Evolutionary conservation across 2,329 filamentous ascomycete species (phyloP), one percentile per base, ranked within the genome.

Genomic region (Diaporthe citriasiana): DNA sequence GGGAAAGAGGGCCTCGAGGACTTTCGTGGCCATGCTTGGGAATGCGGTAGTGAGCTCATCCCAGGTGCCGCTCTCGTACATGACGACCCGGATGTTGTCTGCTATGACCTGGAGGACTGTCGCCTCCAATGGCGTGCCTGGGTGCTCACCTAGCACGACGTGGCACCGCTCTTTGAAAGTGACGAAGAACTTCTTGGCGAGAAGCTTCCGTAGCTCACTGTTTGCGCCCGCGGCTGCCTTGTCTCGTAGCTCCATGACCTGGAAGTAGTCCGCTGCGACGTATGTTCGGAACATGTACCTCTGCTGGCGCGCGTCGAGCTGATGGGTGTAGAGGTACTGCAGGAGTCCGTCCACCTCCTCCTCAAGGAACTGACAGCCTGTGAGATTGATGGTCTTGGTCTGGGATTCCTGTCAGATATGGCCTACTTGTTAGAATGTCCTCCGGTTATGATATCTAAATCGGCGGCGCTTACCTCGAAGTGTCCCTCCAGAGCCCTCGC

Each of bases 261-360:
- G 53, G 53, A 73, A 73, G 63, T 73, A 68, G 53, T 73, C 71
- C 33, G 71, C 71, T 42, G 60, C 8, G 12, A 45, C 2, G 35
- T n/a, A 68, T 4, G 71, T 25, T 1, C 4, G 3, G 40, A 70
- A 10, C 2, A 45, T 33, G 6, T 70, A 2, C 3, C 6, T 12
- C 9, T 13, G 27, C 63, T 73, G 71, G 19, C 12, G 30, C 9
- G 1, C 8, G 1, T 60, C 33, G 13, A 73, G 63, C 42, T 42
- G n/a, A 7, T 57, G 22, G 15, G 22, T 40, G 25, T 73, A 73
- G 15, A 73, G 42, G 45, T 59, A 73, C 30, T 22, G 45, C 4
- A 73, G 71, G 30, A 73, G n/a, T 1, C 5, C 25, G 7, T 70
- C 40, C 5, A 73, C 42, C 5, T 50, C 53, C 15, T 70, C 50